phyloP scores from a whole-genome alignment of 805 yeast species.

The Lipomyces starkeyi region DNA sequence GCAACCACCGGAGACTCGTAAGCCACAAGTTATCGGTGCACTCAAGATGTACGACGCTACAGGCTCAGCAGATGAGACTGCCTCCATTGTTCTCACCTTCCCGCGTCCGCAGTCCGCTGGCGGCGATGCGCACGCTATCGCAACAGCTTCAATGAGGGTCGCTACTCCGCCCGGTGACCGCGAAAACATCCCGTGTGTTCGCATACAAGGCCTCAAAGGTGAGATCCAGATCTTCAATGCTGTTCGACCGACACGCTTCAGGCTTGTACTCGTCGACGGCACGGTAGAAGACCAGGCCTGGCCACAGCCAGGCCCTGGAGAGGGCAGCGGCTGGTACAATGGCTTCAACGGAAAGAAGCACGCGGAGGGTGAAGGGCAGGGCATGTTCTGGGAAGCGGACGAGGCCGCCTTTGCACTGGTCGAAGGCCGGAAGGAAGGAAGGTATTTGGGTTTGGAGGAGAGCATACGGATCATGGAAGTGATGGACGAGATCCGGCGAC shows the following conservation, averaged over 20 bases:
- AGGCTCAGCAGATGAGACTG: neutral
- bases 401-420: constrained; percentile 56
- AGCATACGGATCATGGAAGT: constrained; percentile 53
- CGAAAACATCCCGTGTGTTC: constrained; percentile 21
- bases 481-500: constrained; percentile 55
- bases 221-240: constrained; percentile 38
- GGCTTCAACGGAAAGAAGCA: too few species aligned
- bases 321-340: too few species aligned
- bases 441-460: constrained; percentile 52
- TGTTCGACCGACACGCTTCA: constrained; percentile 1
- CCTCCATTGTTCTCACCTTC: neutral
- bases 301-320: too few species aligned
- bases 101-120: neutral
- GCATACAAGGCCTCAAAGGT: constrained; percentile 39
- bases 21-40: constrained; percentile 38
- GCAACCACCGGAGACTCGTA: constrained; percentile 62
- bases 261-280: too few species aligned
- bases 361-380: constrained; percentile 43
- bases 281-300: too few species aligned
- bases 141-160: neutral
- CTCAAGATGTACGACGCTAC: constrained; percentile 3
- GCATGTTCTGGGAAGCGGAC: constrained; percentile 63
- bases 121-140: neutral
- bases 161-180: too few species aligned
- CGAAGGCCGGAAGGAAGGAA: constrained; percentile 49